These are phyloP conservation scores for Phytopythium kandeliae DNA, from an alignment of 352 stramenopile genomes.

Conservation along the genomic window DNA sequence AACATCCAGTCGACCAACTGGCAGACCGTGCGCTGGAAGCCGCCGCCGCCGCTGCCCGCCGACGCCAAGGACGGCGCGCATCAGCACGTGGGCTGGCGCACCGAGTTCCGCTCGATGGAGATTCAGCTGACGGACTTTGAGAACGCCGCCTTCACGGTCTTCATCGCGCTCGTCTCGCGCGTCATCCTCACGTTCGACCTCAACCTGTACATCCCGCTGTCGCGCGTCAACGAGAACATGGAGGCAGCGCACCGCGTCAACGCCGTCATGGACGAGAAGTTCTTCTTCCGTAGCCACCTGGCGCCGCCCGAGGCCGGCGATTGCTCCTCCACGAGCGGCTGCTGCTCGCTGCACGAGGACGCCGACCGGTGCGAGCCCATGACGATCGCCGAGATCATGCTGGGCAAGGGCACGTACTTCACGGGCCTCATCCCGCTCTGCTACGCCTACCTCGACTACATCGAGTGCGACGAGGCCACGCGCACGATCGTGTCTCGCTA, in stretches of 20 bases:
- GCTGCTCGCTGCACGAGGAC: constrained; percentile 56
- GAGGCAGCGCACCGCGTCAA: constrained; percentile 95
- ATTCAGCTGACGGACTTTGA: constrained; percentile 99
- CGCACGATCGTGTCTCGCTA: constrained; percentile 65
- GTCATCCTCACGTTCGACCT: constrained; percentile 99
- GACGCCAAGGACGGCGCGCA: constrained; percentile 14
- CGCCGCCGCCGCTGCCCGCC: constrained; percentile 82
- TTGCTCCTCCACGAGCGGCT: constrained; percentile 26
- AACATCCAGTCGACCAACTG: constrained; percentile 99
- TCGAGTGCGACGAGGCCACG: constrained; percentile 94
- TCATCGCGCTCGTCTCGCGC: constrained; percentile 96
- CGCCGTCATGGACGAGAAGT: constrained; percentile 93
- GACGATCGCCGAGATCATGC: constrained; percentile 97
- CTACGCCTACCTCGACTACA: constrained; percentile 97
- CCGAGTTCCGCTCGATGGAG: constrained; percentile 98
- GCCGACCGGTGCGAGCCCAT: constrained; percentile 89
- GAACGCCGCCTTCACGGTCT: constrained; percentile 99
- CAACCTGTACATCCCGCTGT: constrained; percentile 99
- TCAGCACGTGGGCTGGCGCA: constrained; percentile 82
- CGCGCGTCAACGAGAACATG: constrained; percentile 99
- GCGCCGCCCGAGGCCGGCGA: constrained; percentile 79
- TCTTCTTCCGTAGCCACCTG: constrained; percentile 97
- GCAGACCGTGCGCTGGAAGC: constrained; percentile 99
- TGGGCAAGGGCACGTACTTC: constrained; percentile 95
- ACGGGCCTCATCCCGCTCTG: constrained; percentile 95